Conservation (phyloP, 805 yeast species). For the Candida khao-thaluensis region DNA sequence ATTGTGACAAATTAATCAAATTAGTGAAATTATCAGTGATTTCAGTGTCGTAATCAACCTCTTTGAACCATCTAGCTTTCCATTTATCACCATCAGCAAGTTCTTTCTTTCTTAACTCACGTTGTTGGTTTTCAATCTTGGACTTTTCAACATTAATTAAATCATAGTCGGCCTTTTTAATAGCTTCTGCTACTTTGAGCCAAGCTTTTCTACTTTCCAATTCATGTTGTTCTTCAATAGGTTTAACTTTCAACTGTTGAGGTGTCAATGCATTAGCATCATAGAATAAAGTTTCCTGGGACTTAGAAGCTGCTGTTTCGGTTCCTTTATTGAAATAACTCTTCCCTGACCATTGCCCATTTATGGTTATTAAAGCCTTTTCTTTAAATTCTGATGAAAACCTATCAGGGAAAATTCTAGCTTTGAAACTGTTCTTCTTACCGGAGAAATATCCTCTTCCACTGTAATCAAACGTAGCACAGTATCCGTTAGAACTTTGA, state of each 20-base stretch:
- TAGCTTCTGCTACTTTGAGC: slow-evolving; percentile 86
- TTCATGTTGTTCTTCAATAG: slow-evolving; percentile 73
- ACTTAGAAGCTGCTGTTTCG: slow-evolving; percentile 42
- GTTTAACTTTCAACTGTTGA: slow-evolving; percentile 69
- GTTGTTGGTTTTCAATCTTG: slow-evolving; percentile 77
- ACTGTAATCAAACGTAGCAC: slow-evolving; percentile 70
- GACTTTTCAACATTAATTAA: slow-evolving; percentile 74
- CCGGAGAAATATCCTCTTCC: slow-evolving; percentile 97
- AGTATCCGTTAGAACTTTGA: slow-evolving; percentile 77
- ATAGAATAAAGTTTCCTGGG: slow-evolving; percentile 55
- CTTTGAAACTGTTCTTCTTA: slow-evolving; percentile 89
- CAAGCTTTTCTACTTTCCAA: slow-evolving; percentile 90
- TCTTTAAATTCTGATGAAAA: slow-evolving; percentile 50
- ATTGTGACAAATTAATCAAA: slow-evolving; percentile 45
- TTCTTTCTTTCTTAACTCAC: slow-evolving; percentile 77
- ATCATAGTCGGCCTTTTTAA: slow-evolving; percentile 71
- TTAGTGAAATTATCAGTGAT: slow-evolving; percentile 32
- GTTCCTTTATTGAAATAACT: slow-evolving; percentile 64
- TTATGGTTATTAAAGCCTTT: slow-evolving; percentile 72
- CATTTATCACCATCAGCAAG: slow-evolving; percentile 60
- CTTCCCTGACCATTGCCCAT: slow-evolving; percentile 90
- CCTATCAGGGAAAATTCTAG: slow-evolving; percentile 63
- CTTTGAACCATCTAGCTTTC: slow-evolving; percentile 81
- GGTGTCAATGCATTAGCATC: slow-evolving; percentile 55
- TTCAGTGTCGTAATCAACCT: slow-evolving; percentile 25